These are phyloP conservation scores for Aureobasidium sp. DNA, from an alignment of 2,329 filamentous ascomycete species.

Conservation along the genomic window DNA sequence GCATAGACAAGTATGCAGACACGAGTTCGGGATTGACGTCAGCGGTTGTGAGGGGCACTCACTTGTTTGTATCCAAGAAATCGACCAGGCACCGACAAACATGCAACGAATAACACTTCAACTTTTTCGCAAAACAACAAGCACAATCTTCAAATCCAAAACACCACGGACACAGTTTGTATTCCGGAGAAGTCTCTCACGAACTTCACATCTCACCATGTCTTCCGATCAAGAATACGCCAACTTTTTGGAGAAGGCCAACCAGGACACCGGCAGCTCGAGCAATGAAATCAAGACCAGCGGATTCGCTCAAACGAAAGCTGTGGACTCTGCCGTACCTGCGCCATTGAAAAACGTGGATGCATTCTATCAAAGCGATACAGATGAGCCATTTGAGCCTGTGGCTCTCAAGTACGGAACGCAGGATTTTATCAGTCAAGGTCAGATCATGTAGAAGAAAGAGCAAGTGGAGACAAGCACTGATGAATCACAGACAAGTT, in stretches of 20 bases:
- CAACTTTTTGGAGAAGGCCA: slow-evolving; percentile 79
- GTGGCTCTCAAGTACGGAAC: slow-evolving; percentile 54
- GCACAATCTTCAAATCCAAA: neutral
- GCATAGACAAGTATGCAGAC: neutral
- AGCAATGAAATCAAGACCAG: slow-evolving; percentile 11
- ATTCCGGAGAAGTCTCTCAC: neutral
- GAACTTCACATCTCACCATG: slow-evolving; percentile 37
- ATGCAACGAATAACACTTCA: slow-evolving; percentile 1
- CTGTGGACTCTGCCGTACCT: slow-evolving; percentile 49
- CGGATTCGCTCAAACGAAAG: slow-evolving; percentile 28
- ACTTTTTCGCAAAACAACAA: neutral
- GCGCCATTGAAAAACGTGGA: slow-evolving; percentile 46
- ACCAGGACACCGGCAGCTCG: slow-evolving; percentile 49
- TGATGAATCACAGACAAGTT: slow-evolving; percentile 51
- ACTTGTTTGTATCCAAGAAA: neutral
- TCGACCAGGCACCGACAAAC: neutral
- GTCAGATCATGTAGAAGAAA: slow-evolving; percentile 23
- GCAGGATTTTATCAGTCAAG: slow-evolving; percentile 40
- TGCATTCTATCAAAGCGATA: slow-evolving; percentile 67
- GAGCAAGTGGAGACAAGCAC: neutral
- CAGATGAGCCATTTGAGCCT: slow-evolving; percentile 76
- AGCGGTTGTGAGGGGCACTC: neutral
- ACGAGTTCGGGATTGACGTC: neutral
- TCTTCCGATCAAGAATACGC: slow-evolving; percentile 74
- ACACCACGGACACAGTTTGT: neutral